phyloP scores from a whole-genome alignment of 179 eudicot species.

The Sideroxylon spinosum region DNA sequence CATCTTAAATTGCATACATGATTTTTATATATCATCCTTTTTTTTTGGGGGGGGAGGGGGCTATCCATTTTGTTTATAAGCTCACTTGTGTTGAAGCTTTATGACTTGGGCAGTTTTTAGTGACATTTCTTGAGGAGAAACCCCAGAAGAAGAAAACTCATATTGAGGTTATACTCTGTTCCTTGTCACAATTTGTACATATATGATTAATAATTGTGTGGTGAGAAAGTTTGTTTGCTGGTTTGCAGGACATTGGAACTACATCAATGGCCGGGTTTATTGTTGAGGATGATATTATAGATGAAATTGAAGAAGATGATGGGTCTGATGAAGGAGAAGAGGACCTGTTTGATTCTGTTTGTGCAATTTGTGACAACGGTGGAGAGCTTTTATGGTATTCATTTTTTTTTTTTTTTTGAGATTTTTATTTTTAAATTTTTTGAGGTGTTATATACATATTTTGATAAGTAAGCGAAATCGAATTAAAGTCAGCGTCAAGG shows the following conservation, averaged over 20 bases:
- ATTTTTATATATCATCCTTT: not conserved
- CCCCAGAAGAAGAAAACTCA: conserved; percentile 38
- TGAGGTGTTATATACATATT: not conserved
- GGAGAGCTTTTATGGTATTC: conserved; percentile 36
- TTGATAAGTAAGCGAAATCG: not conserved
- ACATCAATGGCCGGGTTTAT: conserved; percentile 25
- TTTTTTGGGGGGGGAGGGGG: too few species aligned
- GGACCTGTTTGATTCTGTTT: conserved; percentile 38
- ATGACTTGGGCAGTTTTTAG: conserved; percentile 44
- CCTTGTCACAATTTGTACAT: not conserved
- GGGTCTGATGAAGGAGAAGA: conserved; percentile 36
- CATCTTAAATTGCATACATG: not conserved
- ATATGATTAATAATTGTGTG: not conserved
- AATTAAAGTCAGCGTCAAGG: too few species aligned
- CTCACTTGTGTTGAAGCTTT: conserved; percentile 13
- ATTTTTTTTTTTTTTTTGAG: not conserved
- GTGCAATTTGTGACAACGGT: conserved; percentile 56
- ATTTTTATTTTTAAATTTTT: not conserved
- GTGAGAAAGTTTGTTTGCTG: not conserved
- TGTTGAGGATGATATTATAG: conserved; percentile 30
- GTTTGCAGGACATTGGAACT: conserved; percentile 23
- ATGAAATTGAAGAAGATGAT: conserved; percentile 29
- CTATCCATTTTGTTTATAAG: not conserved
- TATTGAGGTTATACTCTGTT: conserved; percentile 16
- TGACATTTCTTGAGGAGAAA: conserved; percentile 49